Percentiles rank a stretch among this genome's conserved stretches.
phyloP scores from a whole-genome alignment of 2,329 filamentous ascomycete genomes.

The Aschersonia sp. region DNA sequence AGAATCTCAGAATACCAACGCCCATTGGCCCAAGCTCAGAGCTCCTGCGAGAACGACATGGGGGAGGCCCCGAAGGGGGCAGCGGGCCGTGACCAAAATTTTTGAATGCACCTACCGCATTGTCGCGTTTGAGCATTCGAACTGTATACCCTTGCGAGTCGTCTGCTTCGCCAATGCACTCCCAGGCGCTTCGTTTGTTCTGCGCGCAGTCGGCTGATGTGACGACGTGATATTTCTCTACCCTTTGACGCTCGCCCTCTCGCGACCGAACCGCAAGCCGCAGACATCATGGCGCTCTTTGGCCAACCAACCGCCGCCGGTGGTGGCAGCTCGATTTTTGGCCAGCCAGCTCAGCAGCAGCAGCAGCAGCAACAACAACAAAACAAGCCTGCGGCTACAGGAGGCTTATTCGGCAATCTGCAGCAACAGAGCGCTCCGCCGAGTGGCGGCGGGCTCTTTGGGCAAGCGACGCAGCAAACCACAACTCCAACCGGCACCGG shows the following conservation, averaged over 20 bases:
- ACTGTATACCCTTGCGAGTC: too few relatives aligned
- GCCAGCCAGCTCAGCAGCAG: slow-evolving; percentile 6
- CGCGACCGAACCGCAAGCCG: background rate
- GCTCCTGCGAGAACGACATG: background rate
- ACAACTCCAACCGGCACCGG: background rate
- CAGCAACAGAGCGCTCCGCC: slow-evolving; percentile 1
- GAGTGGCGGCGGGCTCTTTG: slow-evolving; percentile 1
- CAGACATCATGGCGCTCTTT: slow-evolving; percentile 18
- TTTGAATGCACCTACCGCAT: too few relatives aligned
- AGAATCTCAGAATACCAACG: background rate
- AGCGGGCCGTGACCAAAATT: too few relatives aligned
- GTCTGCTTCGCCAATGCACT: too few relatives aligned
- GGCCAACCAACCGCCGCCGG: slow-evolving; percentile 13
- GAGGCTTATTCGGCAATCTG: slow-evolving; percentile 3
- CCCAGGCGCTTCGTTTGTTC: too few relatives aligned
- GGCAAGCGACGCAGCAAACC: slow-evolving; percentile 4
- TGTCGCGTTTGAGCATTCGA: too few relatives aligned
- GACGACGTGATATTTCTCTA: too few relatives aligned
- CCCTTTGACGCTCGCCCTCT: too few relatives aligned
- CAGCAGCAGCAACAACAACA: background rate
- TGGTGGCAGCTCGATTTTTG: slow-evolving; percentile 1
- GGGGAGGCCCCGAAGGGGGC: too few relatives aligned
- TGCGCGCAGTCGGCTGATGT: too few relatives aligned
- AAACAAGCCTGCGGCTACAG: slow-evolving; percentile 4
- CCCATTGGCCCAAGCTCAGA: slow-evolving; percentile 20